Evolutionary conservation across 768 basidiomycete species (phyloP), one percentile per base, ranked within the genome.

Genomic region (Psilocybe cubensis): DNA sequence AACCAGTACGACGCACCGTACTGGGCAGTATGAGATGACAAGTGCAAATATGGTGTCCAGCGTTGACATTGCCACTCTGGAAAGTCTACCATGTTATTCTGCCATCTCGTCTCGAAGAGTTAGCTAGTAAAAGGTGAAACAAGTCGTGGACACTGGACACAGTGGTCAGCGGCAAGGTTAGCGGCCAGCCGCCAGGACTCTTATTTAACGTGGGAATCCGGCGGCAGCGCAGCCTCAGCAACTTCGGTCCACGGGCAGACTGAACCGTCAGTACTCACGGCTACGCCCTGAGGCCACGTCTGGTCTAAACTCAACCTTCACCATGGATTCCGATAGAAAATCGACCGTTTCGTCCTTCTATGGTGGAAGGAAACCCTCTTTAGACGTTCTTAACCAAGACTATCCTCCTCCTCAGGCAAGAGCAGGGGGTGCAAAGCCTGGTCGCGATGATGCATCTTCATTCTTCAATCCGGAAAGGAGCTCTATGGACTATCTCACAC

Each of bases 321-420:
- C 48, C 67, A 91, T 91, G 90, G 90, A 91, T 61, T 79, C 83
- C 65, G 91, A 91, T 74, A 82, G 88, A 67, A 90, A 88, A 72
- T 91, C 91, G 4, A 82, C 83, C 1, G 87, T 89, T 4, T 92
- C 91, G 8, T 92, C 90, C 3, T 92, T 91, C 77, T 92, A 91
- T 61, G 87, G 85, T 20, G 83, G 76, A 12, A 82, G 83, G 33
- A 84, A 85, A 69, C 68, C 74, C 56, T 81, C 89, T n/a, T 65
- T 79, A 58, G 87, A 92, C 65, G 82, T 78, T 27, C 78, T 90
- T 47, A 85, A 85, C 63, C 68, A 76, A 55, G 80, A 86, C 63
- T 82, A 76, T 52, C 76, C 79, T 8, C 76, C 79, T 8, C 69
- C 75, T 12, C 67, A 74, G 18, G 63, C 64, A 46, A 63, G 62